These are phyloP conservation scores for Chaetomium cochliodes DNA, from an alignment of 495 filamentous ascomycete genomes.

Conservation along the genomic window DNA sequence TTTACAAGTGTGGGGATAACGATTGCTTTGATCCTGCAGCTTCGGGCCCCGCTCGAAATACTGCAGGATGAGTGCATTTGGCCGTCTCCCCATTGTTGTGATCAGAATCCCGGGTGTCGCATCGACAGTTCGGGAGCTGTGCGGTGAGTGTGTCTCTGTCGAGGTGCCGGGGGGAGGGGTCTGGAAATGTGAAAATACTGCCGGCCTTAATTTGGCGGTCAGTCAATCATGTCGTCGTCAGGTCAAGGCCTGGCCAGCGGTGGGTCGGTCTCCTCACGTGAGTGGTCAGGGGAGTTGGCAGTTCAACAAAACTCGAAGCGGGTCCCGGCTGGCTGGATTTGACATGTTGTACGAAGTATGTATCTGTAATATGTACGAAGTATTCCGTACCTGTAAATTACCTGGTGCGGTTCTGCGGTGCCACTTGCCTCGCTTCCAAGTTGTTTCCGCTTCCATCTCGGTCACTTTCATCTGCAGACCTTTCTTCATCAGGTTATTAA, in stretches of 20 bases:
- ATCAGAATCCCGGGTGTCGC: slow-evolving; percentile 20
- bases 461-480: no score
- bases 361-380: no score
- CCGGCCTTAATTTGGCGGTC: slow-evolving; percentile 37
- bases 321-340: background rate
- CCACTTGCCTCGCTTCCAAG: no score
- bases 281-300: no score
- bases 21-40: slow-evolving; percentile 78
- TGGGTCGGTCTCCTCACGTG: background rate
- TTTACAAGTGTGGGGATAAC: slow-evolving; percentile 85
- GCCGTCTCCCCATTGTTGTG: slow-evolving; percentile 70
- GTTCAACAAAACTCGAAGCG: background rate
- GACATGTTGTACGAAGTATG: no score
- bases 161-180: slow-evolving; percentile 26
- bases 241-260: no score
- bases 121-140: slow-evolving; percentile 24
- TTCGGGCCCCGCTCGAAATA: slow-evolving; percentile 82
- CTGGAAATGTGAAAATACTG: slow-evolving; percentile 34
- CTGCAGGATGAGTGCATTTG: slow-evolving; percentile 76
- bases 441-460: no score
- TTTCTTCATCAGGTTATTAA: no score
- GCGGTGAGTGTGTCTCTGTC: slow-evolving; percentile 12
- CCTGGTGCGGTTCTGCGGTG: background rate
- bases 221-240: slow-evolving; percentile 9
- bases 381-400: background rate